Conservation (phyloP, 139 green algal species). For the Chlorella sp. region DNA sequence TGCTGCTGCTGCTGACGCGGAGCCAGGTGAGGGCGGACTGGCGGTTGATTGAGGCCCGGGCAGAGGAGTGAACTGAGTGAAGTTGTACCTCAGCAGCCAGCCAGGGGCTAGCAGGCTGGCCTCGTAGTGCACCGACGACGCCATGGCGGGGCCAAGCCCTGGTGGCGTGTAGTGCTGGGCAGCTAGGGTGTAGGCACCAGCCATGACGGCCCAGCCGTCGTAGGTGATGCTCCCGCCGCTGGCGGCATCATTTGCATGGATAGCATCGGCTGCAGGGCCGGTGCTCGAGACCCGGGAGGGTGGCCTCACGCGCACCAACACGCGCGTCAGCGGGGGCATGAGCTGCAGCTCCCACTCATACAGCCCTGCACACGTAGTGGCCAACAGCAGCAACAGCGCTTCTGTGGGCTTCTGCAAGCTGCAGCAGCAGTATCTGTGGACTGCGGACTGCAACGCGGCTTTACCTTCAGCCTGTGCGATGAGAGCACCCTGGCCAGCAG, state of each 20-base stretch:
- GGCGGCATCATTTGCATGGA: neutral
- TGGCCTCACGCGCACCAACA: neutral
- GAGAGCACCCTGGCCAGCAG: neutral
- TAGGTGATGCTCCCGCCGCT: neutral
- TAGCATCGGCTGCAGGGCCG: neutral
- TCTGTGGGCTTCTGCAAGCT: no score
- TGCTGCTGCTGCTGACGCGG: no score
- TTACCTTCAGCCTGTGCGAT: no score
- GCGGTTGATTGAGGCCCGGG: no score
- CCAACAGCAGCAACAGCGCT: no score
- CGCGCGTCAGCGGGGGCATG: neutral
- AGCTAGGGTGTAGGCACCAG: neutral
- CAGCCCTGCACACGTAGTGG: no score
- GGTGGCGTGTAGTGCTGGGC: neutral
- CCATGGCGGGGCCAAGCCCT: neutral
- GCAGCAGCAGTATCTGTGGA: no score
- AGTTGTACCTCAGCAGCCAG: neutral
- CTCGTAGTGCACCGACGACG: neutral
- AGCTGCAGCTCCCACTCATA: neutral
- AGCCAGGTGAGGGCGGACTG: no score
- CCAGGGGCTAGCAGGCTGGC: neutral
- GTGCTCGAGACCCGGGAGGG: no score
- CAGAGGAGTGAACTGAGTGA: neutral
- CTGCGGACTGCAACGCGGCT: no score
- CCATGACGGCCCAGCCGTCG: neutral